Conservation (phyloP, 2,329 filamentous ascomycete genomes). For the Phyllosticta ampelicida region DNA sequence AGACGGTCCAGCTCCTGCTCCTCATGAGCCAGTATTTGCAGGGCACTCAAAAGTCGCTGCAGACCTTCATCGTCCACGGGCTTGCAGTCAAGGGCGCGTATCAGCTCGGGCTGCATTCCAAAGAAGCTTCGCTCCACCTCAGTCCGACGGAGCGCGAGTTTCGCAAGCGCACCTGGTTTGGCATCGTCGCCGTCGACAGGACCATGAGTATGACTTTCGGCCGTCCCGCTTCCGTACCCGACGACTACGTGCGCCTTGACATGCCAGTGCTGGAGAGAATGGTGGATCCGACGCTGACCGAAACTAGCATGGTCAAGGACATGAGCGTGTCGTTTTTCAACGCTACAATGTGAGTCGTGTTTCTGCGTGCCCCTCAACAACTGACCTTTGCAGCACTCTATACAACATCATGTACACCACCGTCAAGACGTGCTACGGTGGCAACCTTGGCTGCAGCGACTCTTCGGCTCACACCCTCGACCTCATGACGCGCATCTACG, state of each 20-base stretch:
- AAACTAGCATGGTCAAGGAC: not conserved
- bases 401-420: conserved; percentile 24
- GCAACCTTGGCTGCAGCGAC: conserved; percentile 32
- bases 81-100: conserved; percentile 42
- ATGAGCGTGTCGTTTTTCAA: conserved; percentile 21
- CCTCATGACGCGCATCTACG: conserved; percentile 22
- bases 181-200: conserved; percentile 39
- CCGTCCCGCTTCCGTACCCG: conserved; percentile 36
- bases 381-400: conserved; percentile 18
- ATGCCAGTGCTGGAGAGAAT: conserved; percentile 18
- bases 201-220: conserved; percentile 44
- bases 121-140: conserved; percentile 26
- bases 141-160: conserved; percentile 36
- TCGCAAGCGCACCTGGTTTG: conserved; percentile 40
- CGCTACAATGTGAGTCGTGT: conserved; percentile 22
- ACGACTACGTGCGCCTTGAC: conserved; percentile 32
- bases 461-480: conserved; percentile 16
- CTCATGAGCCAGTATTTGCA: conserved; percentile 43
- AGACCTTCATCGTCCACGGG: conserved; percentile 46
- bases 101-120: conserved; percentile 42
- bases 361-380: not conserved
- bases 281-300: conserved; percentile 12
- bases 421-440: conserved; percentile 15
- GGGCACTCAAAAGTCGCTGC: conserved; percentile 42
- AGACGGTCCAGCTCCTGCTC: conserved; percentile 42